Base-by-base conservation (phyloP, 768 basidiomycete genomes). In the Termitomyces sp. region DNA sequence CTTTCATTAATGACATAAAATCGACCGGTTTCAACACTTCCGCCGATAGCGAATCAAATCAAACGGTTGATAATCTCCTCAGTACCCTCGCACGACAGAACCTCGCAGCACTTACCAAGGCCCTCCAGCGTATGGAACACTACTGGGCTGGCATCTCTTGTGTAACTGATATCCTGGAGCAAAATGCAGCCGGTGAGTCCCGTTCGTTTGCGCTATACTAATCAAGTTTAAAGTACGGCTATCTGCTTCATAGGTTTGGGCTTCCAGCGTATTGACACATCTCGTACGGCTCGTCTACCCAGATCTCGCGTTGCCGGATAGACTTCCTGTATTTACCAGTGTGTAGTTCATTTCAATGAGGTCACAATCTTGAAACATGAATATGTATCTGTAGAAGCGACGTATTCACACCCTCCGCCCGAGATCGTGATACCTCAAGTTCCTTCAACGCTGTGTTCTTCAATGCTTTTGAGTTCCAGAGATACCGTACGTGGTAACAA, bases 91-190 rank as follows among this genome's bases (percentile, higher is more conserved):
- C 58, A 22, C 47, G 60, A 28, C 58, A 61, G 32, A 62, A 60
- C 34, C 51, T 60, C 22, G 48, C 58, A 22, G 55, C 54, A n/a
- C 53, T 59, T 26, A 45, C 56, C 7, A 60, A 58, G 34, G 59
- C 59, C 11, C 43, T 60, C 34, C 56, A 60, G 11, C 56, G 53
- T 28, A 57, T 58, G 59, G 56, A 60, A n/a, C 53, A 60, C 21
- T 60, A 60, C n/a, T 60, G 59, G 59, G 53, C 45, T 22, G 56
- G 59, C 5, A 57, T 60, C 45, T 60, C 59, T 12, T 22, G 42
- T 22, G 50, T 60, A n/a, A 51, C 56, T 7, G 53, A 58, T 32
- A 54, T 52, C 28, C 40, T 60, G 10, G 59, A 60, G 21, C 47
- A 57, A 38, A 48, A 47, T 40, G 56, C 56, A 38, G 47, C 56